phyloP scores from a whole-genome alignment of 2,329 filamentous ascomycete species.

The Trichoderma citrinoviride region DNA sequence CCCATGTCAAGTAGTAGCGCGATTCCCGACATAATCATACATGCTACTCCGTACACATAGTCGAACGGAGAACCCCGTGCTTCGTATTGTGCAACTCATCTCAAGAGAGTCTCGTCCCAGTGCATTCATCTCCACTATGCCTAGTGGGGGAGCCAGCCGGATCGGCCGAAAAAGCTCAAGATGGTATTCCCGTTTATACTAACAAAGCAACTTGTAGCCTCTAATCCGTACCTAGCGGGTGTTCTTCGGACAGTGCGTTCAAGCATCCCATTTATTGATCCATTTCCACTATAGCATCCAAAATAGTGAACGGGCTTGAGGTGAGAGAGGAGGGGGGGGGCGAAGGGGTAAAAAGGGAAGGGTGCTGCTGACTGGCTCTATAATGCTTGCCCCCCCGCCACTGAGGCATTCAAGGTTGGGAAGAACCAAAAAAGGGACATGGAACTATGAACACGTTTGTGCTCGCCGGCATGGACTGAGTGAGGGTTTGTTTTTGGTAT shows the following conservation, averaged over 20 bases:
- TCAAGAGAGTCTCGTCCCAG: not conserved
- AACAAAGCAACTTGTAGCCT: not conserved
- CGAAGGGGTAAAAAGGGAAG: not conserved
- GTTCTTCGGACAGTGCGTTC: constrained; percentile 4
- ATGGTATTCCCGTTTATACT: constrained; percentile 15
- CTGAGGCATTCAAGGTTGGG: not conserved
- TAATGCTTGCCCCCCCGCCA: constrained; percentile 7
- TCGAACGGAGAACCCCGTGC: not conserved
- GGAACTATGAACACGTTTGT: constrained; percentile 15
- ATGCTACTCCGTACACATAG: not conserved
- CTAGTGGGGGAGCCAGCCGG: not conserved
- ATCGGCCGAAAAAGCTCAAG: constrained; percentile 11
- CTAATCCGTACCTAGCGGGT: not conserved
- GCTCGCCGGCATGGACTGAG: not conserved
- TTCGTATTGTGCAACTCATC: constrained; percentile 1
- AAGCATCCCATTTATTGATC: constrained; percentile 7
- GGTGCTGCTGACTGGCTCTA: constrained; percentile 15
- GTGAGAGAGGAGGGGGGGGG: not conserved
- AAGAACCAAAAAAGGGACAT: not conserved
- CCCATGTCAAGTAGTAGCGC: not conserved
- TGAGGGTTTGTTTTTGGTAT: not conserved
- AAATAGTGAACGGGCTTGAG: not conserved
- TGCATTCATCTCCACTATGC: not conserved
- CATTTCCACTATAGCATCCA: constrained; percentile 11
- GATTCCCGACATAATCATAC: not conserved